These are phyloP conservation scores for Russula dissimulans DNA, from an alignment of 768 basidiomycete species.

Conservation along the genomic window DNA sequence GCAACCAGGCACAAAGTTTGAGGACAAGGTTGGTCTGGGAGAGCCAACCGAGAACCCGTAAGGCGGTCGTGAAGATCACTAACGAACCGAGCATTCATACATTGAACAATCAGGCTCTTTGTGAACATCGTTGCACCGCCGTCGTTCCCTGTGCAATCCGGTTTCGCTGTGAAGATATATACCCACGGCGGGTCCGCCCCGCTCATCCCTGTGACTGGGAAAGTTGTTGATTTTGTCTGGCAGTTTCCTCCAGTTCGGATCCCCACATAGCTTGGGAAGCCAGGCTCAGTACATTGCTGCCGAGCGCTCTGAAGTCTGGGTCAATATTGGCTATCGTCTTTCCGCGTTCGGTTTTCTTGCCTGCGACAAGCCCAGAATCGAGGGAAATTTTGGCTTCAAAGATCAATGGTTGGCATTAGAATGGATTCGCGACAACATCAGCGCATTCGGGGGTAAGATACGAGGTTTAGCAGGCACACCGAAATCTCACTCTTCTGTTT, in stretches of 20 bases:
- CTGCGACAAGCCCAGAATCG: conserved; percentile 46
- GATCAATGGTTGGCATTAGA: conserved; percentile 73
- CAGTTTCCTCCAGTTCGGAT: conserved; percentile 74
- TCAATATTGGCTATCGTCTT: conserved; percentile 70
- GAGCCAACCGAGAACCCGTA: conserved; percentile 65
- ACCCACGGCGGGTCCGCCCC: conserved; percentile 61
- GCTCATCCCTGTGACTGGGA: background rate
- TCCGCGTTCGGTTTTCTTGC: conserved; percentile 74
- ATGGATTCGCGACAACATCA: conserved; percentile 64
- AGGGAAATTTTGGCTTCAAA: conserved; percentile 78
- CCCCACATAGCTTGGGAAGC: conserved; percentile 49
- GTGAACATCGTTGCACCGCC: conserved; percentile 58
- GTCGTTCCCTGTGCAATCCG: conserved; percentile 33
- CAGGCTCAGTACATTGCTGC: conserved; percentile 63
- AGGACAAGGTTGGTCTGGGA: conserved; percentile 59
- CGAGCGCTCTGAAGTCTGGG: conserved; percentile 58
- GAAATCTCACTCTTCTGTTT: background rate
- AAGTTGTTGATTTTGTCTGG: background rate
- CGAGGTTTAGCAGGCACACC: background rate
- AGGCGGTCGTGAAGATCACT: conserved; percentile 8
- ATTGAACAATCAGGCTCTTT: conserved; percentile 38
- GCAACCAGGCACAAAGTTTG: conserved; percentile 35
- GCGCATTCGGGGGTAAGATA: conserved; percentile 52
- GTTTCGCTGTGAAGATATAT: conserved; percentile 62
- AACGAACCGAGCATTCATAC: background rate